Evolutionary conservation across 371 early-diverging fungal species (phyloP).

Genomic region (Blakeslea trispora): DNA sequence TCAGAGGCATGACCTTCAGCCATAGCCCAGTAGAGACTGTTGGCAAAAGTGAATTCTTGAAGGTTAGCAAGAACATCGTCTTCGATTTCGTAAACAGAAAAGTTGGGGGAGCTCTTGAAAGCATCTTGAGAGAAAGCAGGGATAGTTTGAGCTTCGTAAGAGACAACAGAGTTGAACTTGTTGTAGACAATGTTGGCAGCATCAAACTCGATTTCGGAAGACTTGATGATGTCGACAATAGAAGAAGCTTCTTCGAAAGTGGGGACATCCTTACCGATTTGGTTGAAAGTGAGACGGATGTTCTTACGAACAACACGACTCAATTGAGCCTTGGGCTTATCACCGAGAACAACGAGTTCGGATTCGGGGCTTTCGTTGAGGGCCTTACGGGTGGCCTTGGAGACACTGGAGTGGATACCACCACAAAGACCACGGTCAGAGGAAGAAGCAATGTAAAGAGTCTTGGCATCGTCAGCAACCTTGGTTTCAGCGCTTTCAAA

Average conservation of each 20-base stretch:
- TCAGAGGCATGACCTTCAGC: conserved; percentile 97
- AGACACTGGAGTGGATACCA: conserved; percentile 96
- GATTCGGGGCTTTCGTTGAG: conserved; percentile 58
- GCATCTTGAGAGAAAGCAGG: conserved; percentile 67
- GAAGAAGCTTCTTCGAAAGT: conserved; percentile 88
- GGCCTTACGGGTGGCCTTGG: conserved; percentile 80
- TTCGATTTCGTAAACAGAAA: conserved; percentile 89
- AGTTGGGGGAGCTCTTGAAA: conserved; percentile 83
- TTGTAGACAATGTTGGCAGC: conserved; percentile 88
- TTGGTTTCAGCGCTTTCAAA: conserved; percentile 78
- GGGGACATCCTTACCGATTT: conserved; percentile 89
- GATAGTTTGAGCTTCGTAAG: conserved; percentile 83
- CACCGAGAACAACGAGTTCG: conserved; percentile 80
- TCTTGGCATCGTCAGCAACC: conserved; percentile 58
- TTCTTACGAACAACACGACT: conserved; percentile 73
- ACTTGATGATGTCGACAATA: conserved; percentile 80
- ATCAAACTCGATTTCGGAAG: conserved; percentile 69
- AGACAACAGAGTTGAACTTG: conserved; percentile 91
- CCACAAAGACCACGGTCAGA: conserved; percentile 99
- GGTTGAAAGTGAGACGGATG: conserved; percentile 84
- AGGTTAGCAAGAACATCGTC: conserved; percentile 88
- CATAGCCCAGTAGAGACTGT: conserved; percentile 92
- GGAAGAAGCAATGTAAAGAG: conserved; percentile 80
- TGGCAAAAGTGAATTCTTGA: conserved; percentile 93
- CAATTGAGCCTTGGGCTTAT: conserved; percentile 94